A percentile compares a stretch with the other conserved stretches of the same genome.
Evolutionary conservation across 768 basidiomycete species (phyloP).

Genomic region (Amanita exitialis): DNA sequence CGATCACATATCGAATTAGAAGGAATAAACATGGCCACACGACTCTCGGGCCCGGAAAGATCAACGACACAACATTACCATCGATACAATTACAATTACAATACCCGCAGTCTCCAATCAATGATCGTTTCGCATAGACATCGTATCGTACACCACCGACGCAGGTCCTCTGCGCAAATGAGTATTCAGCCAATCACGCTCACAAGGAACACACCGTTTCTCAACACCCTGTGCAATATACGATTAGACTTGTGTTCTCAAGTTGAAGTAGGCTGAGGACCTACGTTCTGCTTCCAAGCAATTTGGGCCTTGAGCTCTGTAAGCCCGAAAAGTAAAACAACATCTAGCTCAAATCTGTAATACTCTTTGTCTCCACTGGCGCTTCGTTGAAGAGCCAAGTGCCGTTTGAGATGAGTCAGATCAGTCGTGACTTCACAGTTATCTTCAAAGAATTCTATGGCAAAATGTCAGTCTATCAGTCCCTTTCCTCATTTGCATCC

Average conservation of each 20-base stretch:
- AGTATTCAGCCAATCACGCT: neutral
- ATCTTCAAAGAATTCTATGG: conserved; percentile 23
- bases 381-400: neutral
- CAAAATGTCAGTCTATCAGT: conserved; percentile 3
- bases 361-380: conserved; percentile 11
- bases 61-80: neutral
- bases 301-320: conserved; percentile 37
- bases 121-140: neutral
- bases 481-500: neutral
- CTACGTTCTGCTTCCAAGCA: conserved; percentile 31
- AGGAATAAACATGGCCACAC: too few species aligned
- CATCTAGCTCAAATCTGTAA: conserved; percentile 20
- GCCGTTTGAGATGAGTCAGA: conserved; percentile 8
- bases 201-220: conserved; percentile 9
- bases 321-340: conserved; percentile 32
- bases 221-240: conserved; percentile 11
- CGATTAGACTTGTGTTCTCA: neutral
- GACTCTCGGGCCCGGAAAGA: too few species aligned
- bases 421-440: conserved; percentile 15
- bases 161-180: neutral
- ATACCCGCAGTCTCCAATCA: neutral
- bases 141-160: neutral
- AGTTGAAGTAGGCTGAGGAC: neutral
- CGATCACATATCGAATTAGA: too few species aligned
- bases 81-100: neutral